phyloP scores from a whole-genome alignment of 1,139 yeast species.

The Yarrowia galli region DNA sequence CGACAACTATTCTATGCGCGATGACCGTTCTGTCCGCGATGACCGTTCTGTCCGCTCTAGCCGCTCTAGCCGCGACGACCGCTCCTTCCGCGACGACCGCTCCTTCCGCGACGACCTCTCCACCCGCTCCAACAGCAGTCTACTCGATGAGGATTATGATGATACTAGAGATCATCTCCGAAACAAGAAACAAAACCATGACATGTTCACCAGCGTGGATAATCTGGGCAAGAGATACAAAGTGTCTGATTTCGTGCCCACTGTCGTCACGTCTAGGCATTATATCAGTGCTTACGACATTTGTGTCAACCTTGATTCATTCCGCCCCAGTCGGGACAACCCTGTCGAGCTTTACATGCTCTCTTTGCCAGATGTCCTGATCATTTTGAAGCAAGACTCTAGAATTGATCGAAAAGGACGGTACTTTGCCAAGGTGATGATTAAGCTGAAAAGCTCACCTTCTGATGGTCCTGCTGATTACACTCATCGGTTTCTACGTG shows the following conservation, averaged over 20 bases:
- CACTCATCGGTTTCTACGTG: background rate
- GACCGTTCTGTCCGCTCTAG: no score
- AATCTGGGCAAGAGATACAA: background rate
- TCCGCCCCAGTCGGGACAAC: background rate
- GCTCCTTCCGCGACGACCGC: no score
- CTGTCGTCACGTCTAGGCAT: background rate
- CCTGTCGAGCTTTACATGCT: background rate
- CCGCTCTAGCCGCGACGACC: no score
- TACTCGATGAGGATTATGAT: no score
- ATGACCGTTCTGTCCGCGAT: no score
- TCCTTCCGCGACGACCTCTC: no score
- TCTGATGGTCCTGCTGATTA: background rate
- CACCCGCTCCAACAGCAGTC: no score
- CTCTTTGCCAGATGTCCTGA: background rate
- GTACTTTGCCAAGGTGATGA: background rate
- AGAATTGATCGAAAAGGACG: background rate
- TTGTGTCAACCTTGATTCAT: background rate
- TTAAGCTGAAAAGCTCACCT: background rate
- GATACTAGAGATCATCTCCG: no score
- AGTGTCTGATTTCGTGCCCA: background rate
- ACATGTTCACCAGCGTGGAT: background rate
- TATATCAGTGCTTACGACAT: background rate
- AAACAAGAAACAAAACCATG: no score
- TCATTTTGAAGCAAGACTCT: background rate
- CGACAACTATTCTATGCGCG: no score